Conservation (phyloP, 163 green algal genomes). For the Coccomyxa subellipsoidea region DNA sequence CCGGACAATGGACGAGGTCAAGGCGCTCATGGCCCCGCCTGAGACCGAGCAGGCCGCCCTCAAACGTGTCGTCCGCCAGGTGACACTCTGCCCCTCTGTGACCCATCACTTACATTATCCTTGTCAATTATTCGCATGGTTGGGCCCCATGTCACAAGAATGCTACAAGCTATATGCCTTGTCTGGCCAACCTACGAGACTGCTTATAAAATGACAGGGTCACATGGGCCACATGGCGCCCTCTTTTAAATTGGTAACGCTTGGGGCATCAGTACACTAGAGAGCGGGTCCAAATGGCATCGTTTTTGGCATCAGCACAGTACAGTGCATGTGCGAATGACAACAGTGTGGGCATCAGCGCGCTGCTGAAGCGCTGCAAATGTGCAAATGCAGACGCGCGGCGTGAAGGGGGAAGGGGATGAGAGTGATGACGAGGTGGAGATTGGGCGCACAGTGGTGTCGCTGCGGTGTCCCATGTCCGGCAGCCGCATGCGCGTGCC, state of each 20-base stretch:
- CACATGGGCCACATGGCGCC: no score
- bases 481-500: conserved; percentile 56
- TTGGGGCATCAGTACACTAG: no score
- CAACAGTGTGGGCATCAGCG: no score
- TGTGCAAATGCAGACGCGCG: background rate
- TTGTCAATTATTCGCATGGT: no score
- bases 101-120: no score
- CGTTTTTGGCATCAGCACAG: no score
- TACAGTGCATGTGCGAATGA: no score
- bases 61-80: conserved; percentile 42
- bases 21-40: conserved; percentile 51
- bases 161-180: background rate
- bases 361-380: no score
- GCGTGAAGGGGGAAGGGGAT: background rate
- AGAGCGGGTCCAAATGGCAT: no score
- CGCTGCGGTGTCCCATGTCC: conserved; percentile 65
- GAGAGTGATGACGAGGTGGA: conserved; percentile 31
- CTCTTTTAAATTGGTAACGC: no score
- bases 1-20: conserved; percentile 33
- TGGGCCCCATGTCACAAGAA: background rate
- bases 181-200: background rate
- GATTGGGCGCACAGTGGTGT: conserved; percentile 45
- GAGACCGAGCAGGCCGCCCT: conserved; percentile 48
- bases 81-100: no score
- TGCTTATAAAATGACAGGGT: no score